Evolutionary conservation across 1,284 basidiomycete genomes (phyloP), one percentile per base, ranked within the genome.

Genomic region (Coriolopsis trogii): DNA sequence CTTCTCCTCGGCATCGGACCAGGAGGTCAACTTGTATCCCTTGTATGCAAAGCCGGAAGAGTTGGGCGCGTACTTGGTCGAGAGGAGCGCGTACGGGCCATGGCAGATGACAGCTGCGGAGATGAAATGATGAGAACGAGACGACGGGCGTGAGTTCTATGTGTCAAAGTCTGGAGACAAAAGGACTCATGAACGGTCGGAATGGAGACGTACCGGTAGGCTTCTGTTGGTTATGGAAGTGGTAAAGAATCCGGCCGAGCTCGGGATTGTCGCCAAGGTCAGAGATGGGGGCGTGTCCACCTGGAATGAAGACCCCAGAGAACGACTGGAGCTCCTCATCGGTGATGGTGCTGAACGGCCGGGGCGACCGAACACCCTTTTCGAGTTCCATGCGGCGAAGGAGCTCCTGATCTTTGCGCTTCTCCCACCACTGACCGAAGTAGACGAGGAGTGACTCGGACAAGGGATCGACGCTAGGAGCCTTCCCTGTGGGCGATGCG

Each of bases 11-110:
- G 55, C 56, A 42, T 67, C 60, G 5, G 65, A 66, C 64, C 60
- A 65, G 4, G 64, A 66, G 8, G 65, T 66, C 43, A 66, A 58
- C 48, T 61, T 57, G 62, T 66, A 63, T 24, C 63, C 65, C 46
- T 60, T 59, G 58, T 64, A 66, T 18, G 66, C 64, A 53, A 69
- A 67, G n/a, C 62, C 63, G 1, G 51, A 41, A 0, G 57, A 60
- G 40, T 51, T 50, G 9, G 62, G 59, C 6, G 63, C 62, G 43
- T 57, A 56, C 41, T 64, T 63, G 20, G 67, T 66, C 6, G 65
- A 67, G 15, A 66, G 59, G 10, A 67, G 54, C 8, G 63, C 66
- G 48, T 61, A 63, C 10, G 63, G 66, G 9, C 63, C 61, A 43
- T 64, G 65, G 54, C 63, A 66, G 34, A 69, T 59, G 29, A 48